Conservation (phyloP, 345 rosid species). For the Capsella bursapastoris region DNA sequence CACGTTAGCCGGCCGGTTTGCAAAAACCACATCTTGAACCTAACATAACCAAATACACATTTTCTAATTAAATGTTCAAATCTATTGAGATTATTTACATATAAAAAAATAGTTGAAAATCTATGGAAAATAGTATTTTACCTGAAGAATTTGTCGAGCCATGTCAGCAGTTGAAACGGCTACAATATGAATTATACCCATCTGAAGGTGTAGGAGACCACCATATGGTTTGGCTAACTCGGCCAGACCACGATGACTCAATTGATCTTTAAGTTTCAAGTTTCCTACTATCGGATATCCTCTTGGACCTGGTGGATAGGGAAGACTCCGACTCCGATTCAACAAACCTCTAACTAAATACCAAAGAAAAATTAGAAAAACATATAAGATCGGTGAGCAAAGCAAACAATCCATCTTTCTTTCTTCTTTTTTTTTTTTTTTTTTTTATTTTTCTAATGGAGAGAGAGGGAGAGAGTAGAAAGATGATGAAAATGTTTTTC, state of each 20-base stretch:
- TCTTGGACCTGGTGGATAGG: slow-evolving; percentile 83
- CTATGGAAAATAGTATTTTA: not conserved
- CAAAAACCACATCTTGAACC: slow-evolving; percentile 64
- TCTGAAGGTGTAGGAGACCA: slow-evolving; percentile 57
- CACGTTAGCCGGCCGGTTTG: slow-evolving; percentile 74
- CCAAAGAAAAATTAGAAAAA: slow-evolving; percentile 15
- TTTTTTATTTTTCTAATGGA: not conserved
- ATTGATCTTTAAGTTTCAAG: slow-evolving; percentile 65
- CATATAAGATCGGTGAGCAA: slow-evolving; percentile 31
- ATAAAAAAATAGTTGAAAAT: not conserved
- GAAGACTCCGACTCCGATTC: slow-evolving; percentile 33
- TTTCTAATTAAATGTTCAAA: not conserved
- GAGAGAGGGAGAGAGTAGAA: not conserved
- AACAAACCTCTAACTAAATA: slow-evolving; percentile 7
- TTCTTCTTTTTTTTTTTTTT: not conserved
- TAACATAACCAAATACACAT: slow-evolving; percentile 23
- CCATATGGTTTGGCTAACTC: slow-evolving; percentile 58
- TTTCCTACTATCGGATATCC: slow-evolving; percentile 76
- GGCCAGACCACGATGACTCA: slow-evolving; percentile 84
- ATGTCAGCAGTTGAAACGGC: slow-evolving; percentile 66
- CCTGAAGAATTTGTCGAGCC: slow-evolving; percentile 77
- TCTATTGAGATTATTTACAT: not conserved
- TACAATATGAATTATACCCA: slow-evolving; percentile 42
- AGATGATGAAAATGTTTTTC: not conserved
- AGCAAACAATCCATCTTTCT: slow-evolving; percentile 41